Base-by-base conservation (phyloP, 2,329 filamentous ascomycete genomes). In the Leptodontidium sp. region DNA sequence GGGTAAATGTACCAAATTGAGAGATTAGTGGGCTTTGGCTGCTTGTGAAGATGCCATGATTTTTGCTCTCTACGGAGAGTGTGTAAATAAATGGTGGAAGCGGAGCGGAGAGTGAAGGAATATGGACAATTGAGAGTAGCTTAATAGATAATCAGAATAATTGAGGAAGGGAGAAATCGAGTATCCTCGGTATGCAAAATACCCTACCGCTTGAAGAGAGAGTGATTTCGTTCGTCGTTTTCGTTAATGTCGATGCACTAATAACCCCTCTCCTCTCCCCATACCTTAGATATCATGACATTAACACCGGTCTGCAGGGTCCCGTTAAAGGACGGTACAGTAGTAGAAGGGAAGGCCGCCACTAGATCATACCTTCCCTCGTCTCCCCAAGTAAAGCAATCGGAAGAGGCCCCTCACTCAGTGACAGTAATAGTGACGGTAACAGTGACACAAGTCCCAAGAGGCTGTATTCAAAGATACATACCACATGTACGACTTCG, bases 1-100 rank as follows among this genome's bases (percentile, higher is more conserved):
- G 15, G 45, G 12, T 2, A 32, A 55, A 52, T 40, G 21, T 59
- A 71, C 67, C 68, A 67, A 21, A 21, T 71, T 71, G 61, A 68
- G 47, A n/a, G 61, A 64, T 29, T 57, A 53, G 9, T 67, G 68
- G 12, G 67, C 65, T 29, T 67, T 67, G 26, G 69, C 55, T 65
- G 68, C 68, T 17, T 38, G 15, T 24, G 24, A 66, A 49, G 38
- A n/a, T 29, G 64, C 47, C 64, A 58, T 58, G 21, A 24, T 59
- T 32, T 12, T 15, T 47, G 14, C 21, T 21, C 21, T 21, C 21
- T 21, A 21, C 21, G 21, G 21, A 21, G 21, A 21, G 21, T 21
- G 21, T 21, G 21, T 21, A 21, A 21, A 21, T 21, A 21, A 21
- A 21, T 21, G 21, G 21, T 21, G 21, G 21, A 21, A 21, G 21